Base-by-base conservation (phyloP, 192 early-diverging fungal species). In the Geosiphon pyriformis region DNA sequence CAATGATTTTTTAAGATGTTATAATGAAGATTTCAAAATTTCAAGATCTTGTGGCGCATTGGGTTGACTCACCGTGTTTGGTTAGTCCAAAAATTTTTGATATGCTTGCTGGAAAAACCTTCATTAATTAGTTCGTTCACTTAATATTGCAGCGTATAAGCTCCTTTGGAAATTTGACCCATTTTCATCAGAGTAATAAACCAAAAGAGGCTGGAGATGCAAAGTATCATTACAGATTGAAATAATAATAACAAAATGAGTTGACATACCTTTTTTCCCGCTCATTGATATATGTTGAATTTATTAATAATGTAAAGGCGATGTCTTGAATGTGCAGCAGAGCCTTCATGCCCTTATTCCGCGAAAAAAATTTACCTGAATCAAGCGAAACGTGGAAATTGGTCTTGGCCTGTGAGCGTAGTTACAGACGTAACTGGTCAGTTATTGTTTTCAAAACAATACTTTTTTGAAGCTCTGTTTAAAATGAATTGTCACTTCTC, bases 351-450 rank as follows among this genome's bases (percentile, higher is more conserved):
- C 69, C 72, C 77, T 15, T 88, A 87, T 74, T 82, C 79, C 23
- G 85, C 85, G 26, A 81, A 78, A 42, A 62, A 64, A 22, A 72
- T 84, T 37, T 88, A 88, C 70, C 52, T 85, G n/a, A 70, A 79
- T 29, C 27, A 31, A 12, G 65, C 72, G 7, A 31, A 73, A 32
- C 59, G 49, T 4, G 76, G 83, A 49, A 48, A 78, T 12, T 62
- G 65, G 23, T 65, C 59, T 17, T 88, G 87, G 85, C 86, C 86
- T 2, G 67, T 83, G 1, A 65, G 69, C n/a, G 84, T 84, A 4
- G 61, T 88, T 27, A 56, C 67, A 42, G 82, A 72, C 12, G 74
- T 80, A 25, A 65, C 61, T 12, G 68, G 61, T 70, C 33, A 37
- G 48, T 33, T 30, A 49, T 29, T 4, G 18, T 31, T 26, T 37